phyloP scores from a whole-genome alignment of 2,329 filamentous ascomycete genomes.

The Arthrobotrys pseudoclavata region DNA sequence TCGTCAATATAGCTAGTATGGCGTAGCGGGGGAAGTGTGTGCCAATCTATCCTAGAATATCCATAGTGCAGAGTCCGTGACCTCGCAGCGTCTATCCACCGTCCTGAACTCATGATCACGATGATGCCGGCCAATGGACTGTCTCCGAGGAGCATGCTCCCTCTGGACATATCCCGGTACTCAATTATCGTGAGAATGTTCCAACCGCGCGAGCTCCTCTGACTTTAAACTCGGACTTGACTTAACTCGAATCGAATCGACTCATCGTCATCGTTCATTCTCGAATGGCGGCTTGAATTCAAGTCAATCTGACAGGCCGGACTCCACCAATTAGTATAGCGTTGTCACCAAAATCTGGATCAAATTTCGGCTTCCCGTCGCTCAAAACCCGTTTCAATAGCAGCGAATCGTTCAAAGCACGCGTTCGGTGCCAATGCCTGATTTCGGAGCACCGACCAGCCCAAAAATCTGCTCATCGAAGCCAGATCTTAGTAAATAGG shows the following conservation, averaged over 20 bases:
- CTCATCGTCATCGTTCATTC: background rate
- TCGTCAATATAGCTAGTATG: constrained; percentile 25
- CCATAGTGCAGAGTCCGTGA: constrained; percentile 6
- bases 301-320: background rate
- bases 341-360: background rate
- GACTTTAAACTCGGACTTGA: background rate
- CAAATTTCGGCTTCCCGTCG: constrained; percentile 17
- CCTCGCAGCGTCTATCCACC: constrained; percentile 41
- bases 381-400: constrained; percentile 34
- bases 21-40: constrained; percentile 19
- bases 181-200: background rate
- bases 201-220: constrained; percentile 16
- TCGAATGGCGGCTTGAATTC: constrained; percentile 8
- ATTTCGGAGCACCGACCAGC: constrained; percentile 14
- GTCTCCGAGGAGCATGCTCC: constrained; percentile 44
- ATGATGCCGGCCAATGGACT: constrained; percentile 12
- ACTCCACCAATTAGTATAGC: background rate
- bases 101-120: constrained; percentile 27
- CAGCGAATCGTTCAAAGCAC: constrained; percentile 59
- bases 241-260: constrained; percentile 1
- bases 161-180: background rate
- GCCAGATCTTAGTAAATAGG: constrained; percentile 11
- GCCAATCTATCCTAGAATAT: constrained; percentile 17
- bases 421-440: constrained; percentile 33
- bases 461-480: constrained; percentile 22